Evolutionary conservation across 192 early-diverging fungal species (phyloP).

Genomic region (Entomortierella lignicola): DNA sequence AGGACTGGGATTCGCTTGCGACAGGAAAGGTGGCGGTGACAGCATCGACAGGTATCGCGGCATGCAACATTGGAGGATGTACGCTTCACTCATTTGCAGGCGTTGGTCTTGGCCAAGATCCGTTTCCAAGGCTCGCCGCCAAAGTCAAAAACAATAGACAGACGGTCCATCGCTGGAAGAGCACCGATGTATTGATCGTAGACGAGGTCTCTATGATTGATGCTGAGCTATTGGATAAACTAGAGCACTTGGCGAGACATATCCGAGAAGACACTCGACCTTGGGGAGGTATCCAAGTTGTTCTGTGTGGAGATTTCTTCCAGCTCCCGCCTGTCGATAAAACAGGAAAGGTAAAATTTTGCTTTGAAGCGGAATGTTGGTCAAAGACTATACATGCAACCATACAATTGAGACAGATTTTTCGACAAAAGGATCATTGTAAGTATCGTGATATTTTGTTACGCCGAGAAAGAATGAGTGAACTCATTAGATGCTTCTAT

Average conservation of each 20-base stretch:
- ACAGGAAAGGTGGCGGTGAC: conserved; percentile 57
- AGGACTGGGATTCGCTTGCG: conserved; percentile 23
- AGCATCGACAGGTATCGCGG: conserved; percentile 69
- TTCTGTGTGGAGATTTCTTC: conserved; percentile 81
- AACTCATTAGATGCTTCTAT: too few relatives aligned
- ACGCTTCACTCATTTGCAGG: conserved; percentile 72
- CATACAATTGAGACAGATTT: conserved; percentile 78
- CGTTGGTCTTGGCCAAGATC: conserved; percentile 71
- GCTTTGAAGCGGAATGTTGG: conserved; percentile 76
- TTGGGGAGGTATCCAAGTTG: conserved; percentile 83
- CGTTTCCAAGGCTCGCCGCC: conserved; percentile 4
- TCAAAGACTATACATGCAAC: conserved; percentile 56
- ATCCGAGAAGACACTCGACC: conserved; percentile 51
- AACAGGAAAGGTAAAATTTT: conserved; percentile 56
- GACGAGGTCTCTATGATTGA: conserved; percentile 89
- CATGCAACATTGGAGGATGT: conserved; percentile 67
- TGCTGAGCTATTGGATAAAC: conserved; percentile 73
- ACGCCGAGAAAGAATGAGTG: too few relatives aligned
- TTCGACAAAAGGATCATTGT: conserved; percentile 82
- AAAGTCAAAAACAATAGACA: conserved; percentile 26
- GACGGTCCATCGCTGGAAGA: conserved; percentile 70
- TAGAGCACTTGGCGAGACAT: conserved; percentile 71
- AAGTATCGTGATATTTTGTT: conserved; percentile 1
- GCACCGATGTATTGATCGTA: conserved; percentile 72
- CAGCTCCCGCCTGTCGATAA: conserved; percentile 81